Conservation (phyloP, 2,329 filamentous ascomycete species). For the Coniochaeta prunicola region DNA sequence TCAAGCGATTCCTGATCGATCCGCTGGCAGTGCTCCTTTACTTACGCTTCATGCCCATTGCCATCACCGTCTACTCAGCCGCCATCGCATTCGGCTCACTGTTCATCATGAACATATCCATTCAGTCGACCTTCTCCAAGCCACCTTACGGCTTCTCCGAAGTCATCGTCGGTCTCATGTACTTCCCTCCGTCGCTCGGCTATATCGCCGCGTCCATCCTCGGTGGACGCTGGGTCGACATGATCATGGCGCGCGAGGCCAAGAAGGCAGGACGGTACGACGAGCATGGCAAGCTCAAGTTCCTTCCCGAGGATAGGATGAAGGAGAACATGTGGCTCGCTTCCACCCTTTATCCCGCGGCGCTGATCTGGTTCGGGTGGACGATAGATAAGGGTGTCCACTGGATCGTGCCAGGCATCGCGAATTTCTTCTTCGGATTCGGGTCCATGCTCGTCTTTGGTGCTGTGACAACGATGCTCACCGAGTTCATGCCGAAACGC, state of each 20-base stretch:
- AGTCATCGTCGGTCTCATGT: slow-evolving; percentile 66
- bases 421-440: slow-evolving; percentile 68
- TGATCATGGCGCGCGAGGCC: slow-evolving; percentile 73
- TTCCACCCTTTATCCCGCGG: slow-evolving; percentile 60
- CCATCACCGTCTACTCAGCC: slow-evolving; percentile 66
- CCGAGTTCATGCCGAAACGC: slow-evolving; percentile 70
- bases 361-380: slow-evolving; percentile 75
- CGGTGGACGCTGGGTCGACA: slow-evolving; percentile 72
- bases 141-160: slow-evolving; percentile 62
- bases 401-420: slow-evolving; percentile 56
- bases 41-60: slow-evolving; percentile 66
- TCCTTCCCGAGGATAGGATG: slow-evolving; percentile 74
- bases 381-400: slow-evolving; percentile 55
- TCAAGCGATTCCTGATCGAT: slow-evolving; percentile 61
- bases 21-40: slow-evolving; percentile 65
- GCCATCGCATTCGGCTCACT: slow-evolving; percentile 68
- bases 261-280: slow-evolving; percentile 63
- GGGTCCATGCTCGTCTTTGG: slow-evolving; percentile 75
- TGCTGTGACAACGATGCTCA: slow-evolving; percentile 72
- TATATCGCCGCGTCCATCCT: slow-evolving; percentile 63
- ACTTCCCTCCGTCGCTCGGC: slow-evolving; percentile 68
- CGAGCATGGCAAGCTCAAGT: slow-evolving; percentile 56
- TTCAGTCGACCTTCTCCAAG: slow-evolving; percentile 61
- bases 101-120: slow-evolving; percentile 70
- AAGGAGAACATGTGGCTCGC: slow-evolving; percentile 75